Evolutionary conservation across 2,329 filamentous ascomycete genomes (phyloP).

Genomic region (Cordyceps farinosa): DNA sequence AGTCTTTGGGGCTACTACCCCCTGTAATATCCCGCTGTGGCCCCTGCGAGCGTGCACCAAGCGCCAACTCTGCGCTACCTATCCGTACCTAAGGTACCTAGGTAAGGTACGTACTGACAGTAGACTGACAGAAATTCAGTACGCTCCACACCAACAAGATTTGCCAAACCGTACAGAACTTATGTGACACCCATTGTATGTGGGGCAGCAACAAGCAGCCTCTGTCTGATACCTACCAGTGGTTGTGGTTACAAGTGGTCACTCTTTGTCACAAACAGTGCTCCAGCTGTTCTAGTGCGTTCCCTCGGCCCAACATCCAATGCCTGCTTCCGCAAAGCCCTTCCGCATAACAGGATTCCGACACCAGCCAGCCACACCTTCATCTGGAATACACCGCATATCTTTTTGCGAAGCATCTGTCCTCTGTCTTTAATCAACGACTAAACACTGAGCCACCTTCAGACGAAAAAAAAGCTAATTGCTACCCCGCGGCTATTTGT

Average conservation of each 20-base stretch:
- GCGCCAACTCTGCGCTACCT: too few species aligned
- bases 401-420: not conserved
- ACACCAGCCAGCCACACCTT: not conserved
- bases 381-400: not conserved
- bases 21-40: too few species aligned
- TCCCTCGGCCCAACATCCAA: constrained; percentile 16
- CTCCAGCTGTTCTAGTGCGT: constrained; percentile 13
- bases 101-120: too few species aligned
- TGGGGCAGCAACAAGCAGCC: too few species aligned
- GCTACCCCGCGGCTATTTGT: not conserved
- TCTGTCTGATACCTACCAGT: not conserved
- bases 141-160: too few species aligned
- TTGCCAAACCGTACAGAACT: too few species aligned
- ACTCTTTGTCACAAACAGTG: not conserved
- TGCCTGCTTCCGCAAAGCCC: constrained; percentile 3
- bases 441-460: not conserved
- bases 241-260: not conserved
- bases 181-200: too few species aligned
- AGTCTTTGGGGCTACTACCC: too few species aligned
- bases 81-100: not conserved
- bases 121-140: not conserved
- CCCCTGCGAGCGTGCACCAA: too few species aligned
- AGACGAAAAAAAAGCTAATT: not conserved
- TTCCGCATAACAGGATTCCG: not conserved
- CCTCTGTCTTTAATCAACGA: too few species aligned